phyloP scores from a whole-genome alignment of 2,329 filamentous ascomycete genomes.

The Pseudocercospora macadamiae region DNA sequence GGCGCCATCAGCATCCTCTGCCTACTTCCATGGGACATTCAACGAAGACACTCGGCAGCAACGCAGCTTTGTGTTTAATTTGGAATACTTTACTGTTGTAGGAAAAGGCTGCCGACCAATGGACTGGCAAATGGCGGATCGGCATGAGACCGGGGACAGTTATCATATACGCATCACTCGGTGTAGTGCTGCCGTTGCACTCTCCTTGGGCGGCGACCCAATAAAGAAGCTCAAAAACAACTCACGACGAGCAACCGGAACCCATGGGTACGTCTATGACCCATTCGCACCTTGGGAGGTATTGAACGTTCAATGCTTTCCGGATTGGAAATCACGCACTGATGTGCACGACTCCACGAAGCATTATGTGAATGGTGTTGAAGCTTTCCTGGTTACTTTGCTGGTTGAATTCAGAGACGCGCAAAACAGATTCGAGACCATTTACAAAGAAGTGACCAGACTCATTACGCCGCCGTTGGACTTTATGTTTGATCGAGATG shows the following conservation, averaged over 20 bases:
- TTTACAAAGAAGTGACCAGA: slow-evolving; percentile 60
- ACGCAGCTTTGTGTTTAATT: slow-evolving; percentile 63
- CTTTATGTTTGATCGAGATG: slow-evolving; percentile 61
- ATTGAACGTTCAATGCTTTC: slow-evolving; percentile 61
- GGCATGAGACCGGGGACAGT: slow-evolving; percentile 42
- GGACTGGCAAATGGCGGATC: slow-evolving; percentile 63
- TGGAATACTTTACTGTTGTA: slow-evolving; percentile 67
- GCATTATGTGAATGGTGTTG: slow-evolving; percentile 62
- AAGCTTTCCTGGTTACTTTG: slow-evolving; percentile 63
- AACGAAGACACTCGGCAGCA: slow-evolving; percentile 52
- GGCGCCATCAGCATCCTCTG: slow-evolving; percentile 46
- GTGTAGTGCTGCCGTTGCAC: slow-evolving; percentile 62
- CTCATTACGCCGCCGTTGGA: slow-evolving; percentile 62
- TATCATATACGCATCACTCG: slow-evolving; percentile 62
- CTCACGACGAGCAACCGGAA: slow-evolving; percentile 51
- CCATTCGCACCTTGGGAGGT: slow-evolving; percentile 65
- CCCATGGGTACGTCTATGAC: slow-evolving; percentile 59
- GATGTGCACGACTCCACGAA: slow-evolving; percentile 60
- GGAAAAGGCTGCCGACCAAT: slow-evolving; percentile 59
- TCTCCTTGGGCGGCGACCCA: slow-evolving; percentile 58
- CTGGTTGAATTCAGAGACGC: slow-evolving; percentile 65
- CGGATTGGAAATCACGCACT: slow-evolving; percentile 61
- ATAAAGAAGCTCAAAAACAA: slow-evolving; percentile 55
- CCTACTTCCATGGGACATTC: slow-evolving; percentile 52
- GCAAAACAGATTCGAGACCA: slow-evolving; percentile 59